These are phyloP conservation scores for Epichloe baconii DNA, from an alignment of 2,329 filamentous ascomycete genomes.

Conservation along the genomic window DNA sequence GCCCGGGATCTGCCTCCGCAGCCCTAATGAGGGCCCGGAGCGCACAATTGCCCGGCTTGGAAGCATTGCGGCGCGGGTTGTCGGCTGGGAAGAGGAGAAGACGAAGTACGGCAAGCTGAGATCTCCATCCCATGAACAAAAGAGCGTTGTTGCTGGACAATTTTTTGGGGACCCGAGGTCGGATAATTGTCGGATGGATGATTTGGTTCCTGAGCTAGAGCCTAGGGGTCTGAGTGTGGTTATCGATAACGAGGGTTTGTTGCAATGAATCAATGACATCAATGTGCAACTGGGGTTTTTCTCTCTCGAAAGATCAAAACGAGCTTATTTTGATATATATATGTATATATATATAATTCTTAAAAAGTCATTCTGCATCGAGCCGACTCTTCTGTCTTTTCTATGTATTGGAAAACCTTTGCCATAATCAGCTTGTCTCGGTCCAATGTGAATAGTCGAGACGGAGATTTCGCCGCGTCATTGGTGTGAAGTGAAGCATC, in stretches of 20 bases:
- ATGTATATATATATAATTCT: too few species aligned
- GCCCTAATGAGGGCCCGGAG: conserved; percentile 21
- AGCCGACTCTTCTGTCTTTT: too few species aligned
- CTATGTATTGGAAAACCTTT: too few species aligned
- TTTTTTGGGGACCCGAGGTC: conserved; percentile 18
- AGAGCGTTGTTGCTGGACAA: conserved; percentile 4
- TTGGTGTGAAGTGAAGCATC: too few species aligned
- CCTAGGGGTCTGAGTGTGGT: not conserved
- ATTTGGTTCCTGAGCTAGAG: not conserved
- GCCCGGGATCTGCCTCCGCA: conserved; percentile 17
- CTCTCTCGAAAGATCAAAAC: too few species aligned
- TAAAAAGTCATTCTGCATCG: too few species aligned
- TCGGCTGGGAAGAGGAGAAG: not conserved
- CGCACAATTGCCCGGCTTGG: conserved; percentile 31
- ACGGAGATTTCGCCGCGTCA: too few species aligned
- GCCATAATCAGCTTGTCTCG: too few species aligned
- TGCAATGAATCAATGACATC: not conserved
- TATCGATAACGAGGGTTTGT: not conserved
- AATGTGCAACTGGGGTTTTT: not conserved
- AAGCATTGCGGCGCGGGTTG: conserved; percentile 24
- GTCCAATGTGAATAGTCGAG: too few species aligned
- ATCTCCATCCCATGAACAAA: not conserved
- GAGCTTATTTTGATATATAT: too few species aligned
- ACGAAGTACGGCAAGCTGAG: not conserved
- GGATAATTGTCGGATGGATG: conserved; percentile 22